A percentile compares a stretch with the other conserved stretches of the same genome.
Conservation (phyloP, 2,329 filamentous ascomycete species). For the Nigrograna mackinnonii region DNA sequence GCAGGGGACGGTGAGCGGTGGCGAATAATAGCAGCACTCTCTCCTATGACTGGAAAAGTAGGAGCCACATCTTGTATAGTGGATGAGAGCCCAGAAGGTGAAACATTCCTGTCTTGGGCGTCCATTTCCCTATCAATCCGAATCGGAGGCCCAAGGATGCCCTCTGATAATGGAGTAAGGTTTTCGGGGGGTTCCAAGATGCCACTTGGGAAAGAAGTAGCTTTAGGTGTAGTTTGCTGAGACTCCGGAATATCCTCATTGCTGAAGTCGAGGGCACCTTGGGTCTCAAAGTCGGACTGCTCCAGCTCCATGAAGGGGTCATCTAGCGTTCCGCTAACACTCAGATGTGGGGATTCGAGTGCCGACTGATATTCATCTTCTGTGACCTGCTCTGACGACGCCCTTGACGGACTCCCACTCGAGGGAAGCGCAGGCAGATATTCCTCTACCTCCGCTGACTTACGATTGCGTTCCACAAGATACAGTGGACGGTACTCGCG, state of each 20-base stretch:
- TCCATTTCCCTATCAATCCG: too few species aligned
- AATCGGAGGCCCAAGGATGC: too few species aligned
- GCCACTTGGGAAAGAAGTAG: conserved; percentile 50
- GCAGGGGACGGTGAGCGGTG: conserved; percentile 19
- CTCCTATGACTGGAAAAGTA: conserved; percentile 27
- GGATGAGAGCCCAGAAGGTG: conserved; percentile 22
- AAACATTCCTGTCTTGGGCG: too few species aligned
- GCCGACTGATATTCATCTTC: conserved; percentile 51
- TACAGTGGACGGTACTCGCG: conserved; percentile 80
- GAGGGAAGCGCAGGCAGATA: conserved; percentile 57
- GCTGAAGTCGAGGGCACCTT: too few species aligned
- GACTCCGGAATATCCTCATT: conserved; percentile 63
- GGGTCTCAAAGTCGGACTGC: conserved; percentile 29
- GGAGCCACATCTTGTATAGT: conserved; percentile 32
- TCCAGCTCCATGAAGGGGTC: conserved; percentile 25
- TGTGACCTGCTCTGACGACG: conserved; percentile 42
- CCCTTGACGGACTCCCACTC: conserved; percentile 43
- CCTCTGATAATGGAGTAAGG: too few species aligned
- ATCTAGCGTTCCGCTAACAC: conserved; percentile 22
- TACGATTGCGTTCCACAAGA: conserved; percentile 68
- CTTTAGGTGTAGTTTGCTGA: conserved; percentile 70
- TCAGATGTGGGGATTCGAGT: conserved; percentile 39
- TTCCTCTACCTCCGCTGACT: conserved; percentile 39
- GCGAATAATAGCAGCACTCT: conserved; percentile 18
- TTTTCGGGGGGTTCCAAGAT: conserved; percentile 7